Evolutionary conservation across 352 stramenopile species (phyloP), one percentile per base, ranked within the genome.

Genomic region (Pythium volutum): DNA sequence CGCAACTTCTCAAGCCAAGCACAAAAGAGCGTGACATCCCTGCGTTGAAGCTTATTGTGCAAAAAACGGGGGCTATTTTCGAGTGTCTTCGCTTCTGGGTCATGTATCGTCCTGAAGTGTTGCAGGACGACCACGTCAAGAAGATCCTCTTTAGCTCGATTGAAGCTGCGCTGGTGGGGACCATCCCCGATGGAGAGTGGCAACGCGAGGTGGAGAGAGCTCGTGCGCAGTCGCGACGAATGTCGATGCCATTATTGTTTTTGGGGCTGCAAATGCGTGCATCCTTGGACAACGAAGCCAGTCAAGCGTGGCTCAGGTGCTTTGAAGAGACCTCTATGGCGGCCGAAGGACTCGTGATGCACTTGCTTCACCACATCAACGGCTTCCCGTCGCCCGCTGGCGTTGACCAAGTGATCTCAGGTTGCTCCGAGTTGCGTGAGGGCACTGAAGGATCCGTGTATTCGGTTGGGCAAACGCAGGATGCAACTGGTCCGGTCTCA

Each of bases 81-180:
- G 86, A 95, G 56, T 91, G 84, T 45, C 60, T 95, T 29, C 84
- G 83, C 3, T 89, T 93, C 50, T 95, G 86, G 86, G 70, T 95
- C 23, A 93, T 95, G 79, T 66, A 88, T 57, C 77, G 82, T 18
- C 74, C 79, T 0, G 76, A 90, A 29, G 76, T 91, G 0, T 59
- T 95, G 31, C 75, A 93, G 61, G 86, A 95, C 56, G 56, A 56
- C 12, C 84, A 93, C 31, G 86, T 93, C 16, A 89, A 90, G 50
- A 93, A 91, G 56, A 67, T 95, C 14, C 68, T 95, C 41, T 95
- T 95, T 36, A 88, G 83, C 42, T 84, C 84, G 7, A 90, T 95
- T 33, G 86, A 95, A 68, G 86, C 86, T 1, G 86, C 86, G 4
- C 67, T 95, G n/a, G 80, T 95, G 6, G 86, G 86, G 0, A 90